These are phyloP conservation scores for Lodderomyces metapsilosis DNA, from an alignment of 1,139 yeast species.

Conservation along the genomic window DNA sequence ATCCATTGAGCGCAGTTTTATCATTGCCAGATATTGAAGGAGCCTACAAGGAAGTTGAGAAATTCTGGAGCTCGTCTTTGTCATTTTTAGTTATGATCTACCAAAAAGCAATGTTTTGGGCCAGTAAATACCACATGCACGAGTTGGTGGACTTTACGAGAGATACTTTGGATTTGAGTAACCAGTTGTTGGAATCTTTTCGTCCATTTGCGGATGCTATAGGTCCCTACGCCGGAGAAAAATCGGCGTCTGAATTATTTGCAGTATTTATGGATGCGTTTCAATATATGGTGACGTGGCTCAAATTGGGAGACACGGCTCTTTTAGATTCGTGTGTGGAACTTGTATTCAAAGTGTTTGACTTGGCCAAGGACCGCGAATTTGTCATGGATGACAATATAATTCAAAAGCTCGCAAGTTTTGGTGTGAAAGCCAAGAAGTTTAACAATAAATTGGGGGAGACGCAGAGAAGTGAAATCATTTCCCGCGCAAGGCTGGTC, in stretches of 20 bases:
- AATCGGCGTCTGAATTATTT: constrained; percentile 22
- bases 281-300: constrained; percentile 69
- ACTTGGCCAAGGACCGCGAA: constrained; percentile 55
- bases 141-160: constrained; percentile 77
- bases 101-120: constrained; percentile 72
- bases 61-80: constrained; percentile 75
- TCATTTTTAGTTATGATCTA: constrained; percentile 66
- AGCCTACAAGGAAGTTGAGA: constrained; percentile 18
- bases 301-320: constrained; percentile 76
- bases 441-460: constrained; percentile 64
- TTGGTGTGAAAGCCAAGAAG: constrained; percentile 64
- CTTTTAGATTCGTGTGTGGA: constrained; percentile 73
- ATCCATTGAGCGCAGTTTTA: constrained; percentile 59
- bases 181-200: constrained; percentile 62
- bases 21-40: constrained; percentile 15
- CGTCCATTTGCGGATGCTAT: constrained; percentile 48
- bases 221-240: constrained; percentile 12
- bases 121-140: constrained; percentile 53
- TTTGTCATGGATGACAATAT: constrained; percentile 48
- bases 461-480: constrained; percentile 56
- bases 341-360: constrained; percentile 65
- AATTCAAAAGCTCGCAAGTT: constrained; percentile 53
- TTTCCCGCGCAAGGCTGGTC: constrained; percentile 56
- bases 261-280: constrained; percentile 49
- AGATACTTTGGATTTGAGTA: constrained; percentile 80